Evolutionary conservation across 208 protist genomes (phyloP).

Genomic region (Acanthamoeba lenticulata): DNA sequence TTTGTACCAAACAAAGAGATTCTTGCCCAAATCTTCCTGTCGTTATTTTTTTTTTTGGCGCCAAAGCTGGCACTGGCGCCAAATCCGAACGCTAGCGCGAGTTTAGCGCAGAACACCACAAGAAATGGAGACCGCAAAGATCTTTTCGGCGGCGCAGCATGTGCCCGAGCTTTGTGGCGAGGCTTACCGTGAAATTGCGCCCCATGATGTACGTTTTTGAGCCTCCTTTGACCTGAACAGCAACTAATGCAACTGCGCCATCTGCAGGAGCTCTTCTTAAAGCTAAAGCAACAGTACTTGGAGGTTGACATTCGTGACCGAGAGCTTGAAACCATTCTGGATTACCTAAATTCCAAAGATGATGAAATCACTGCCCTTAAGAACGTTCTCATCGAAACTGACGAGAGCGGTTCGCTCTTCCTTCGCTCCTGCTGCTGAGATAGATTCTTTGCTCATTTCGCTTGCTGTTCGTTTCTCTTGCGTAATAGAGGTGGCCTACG

Average conservation of each 20-base stretch:
- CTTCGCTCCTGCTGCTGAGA: not conserved
- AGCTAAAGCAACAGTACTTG: not conserved
- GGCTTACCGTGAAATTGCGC: not conserved
- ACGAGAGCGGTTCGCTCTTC: not conserved
- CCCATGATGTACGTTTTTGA: not conserved
- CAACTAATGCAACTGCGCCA: not conserved
- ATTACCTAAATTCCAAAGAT: not conserved
- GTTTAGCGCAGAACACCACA: not conserved
- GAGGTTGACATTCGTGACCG: not conserved
- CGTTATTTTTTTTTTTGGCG: no score
- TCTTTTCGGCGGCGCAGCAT: not conserved
- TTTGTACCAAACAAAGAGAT: not conserved
- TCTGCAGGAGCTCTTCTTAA: not conserved
- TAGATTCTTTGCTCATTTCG: no score
- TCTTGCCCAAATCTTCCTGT: no score
- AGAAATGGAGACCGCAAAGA: not conserved
- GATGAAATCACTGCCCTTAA: conserved; percentile 19
- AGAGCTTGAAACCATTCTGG: not conserved
- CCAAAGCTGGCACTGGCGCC: not conserved
- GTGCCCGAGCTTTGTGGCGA: not conserved
- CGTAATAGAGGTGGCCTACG: not conserved
- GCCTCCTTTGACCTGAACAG: not conserved
- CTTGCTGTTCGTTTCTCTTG: no score
- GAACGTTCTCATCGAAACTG: not conserved
- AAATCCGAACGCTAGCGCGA: not conserved